These are phyloP conservation scores for Boletus reticuloceps DNA, from an alignment of 768 basidiomycete species.

Conservation along the genomic window DNA sequence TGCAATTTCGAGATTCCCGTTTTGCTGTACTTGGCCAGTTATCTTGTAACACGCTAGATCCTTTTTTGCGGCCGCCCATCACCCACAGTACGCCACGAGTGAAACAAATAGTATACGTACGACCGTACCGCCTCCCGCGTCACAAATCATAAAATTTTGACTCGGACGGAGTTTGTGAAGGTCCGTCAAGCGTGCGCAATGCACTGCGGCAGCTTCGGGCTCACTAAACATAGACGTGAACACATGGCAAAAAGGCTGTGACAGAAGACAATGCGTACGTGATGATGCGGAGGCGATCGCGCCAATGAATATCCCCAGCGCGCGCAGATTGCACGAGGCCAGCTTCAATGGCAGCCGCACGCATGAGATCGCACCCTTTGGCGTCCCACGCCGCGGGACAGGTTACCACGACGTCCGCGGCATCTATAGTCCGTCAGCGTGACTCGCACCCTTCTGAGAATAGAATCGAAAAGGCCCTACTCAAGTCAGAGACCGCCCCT, in stretches of 20 bases:
- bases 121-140: constrained; percentile 84
- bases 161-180: constrained; percentile 75
- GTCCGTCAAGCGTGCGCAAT: constrained; percentile 79
- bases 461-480: constrained; percentile 39
- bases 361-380: constrained; percentile 81
- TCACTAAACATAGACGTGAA: constrained; percentile 38
- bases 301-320: constrained; percentile 72
- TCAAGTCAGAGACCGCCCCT: constrained; percentile 80
- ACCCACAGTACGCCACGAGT: not conserved
- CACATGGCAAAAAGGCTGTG: not conserved
- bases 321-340: constrained; percentile 72
- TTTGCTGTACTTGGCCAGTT: constrained; percentile 72
- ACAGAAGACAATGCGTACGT: constrained; percentile 41
- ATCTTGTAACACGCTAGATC: constrained; percentile 67
- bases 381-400: constrained; percentile 93
- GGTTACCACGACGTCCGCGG: constrained; percentile 82
- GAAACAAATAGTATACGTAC: constrained; percentile 33
- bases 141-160: constrained; percentile 90
- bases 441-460: not conserved
- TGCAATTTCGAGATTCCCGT: constrained; percentile 83
- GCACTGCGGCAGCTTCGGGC: constrained; percentile 87
- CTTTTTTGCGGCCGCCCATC: constrained; percentile 18
- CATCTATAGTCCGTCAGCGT: constrained; percentile 46
- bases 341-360: constrained; percentile 77
- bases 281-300: constrained; percentile 80